These are phyloP conservation scores for Penicillium crustosum DNA, from an alignment of 2,329 filamentous ascomycete species.

Conservation along the genomic window DNA sequence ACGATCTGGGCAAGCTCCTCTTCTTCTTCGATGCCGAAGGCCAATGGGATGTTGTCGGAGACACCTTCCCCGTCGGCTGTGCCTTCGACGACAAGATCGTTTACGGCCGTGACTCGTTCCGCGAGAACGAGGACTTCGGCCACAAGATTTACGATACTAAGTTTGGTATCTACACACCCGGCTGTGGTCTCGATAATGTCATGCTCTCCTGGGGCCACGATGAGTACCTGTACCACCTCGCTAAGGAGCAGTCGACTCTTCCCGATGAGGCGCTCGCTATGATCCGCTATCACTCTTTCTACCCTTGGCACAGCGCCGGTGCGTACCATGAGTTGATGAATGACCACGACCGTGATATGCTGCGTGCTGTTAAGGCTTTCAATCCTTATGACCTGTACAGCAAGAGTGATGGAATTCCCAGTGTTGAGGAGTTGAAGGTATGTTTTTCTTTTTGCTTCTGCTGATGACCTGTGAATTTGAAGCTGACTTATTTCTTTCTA, in stretches of 20 bases:
- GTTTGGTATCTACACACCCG: slow-evolving; percentile 74
- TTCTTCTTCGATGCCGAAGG: slow-evolving; percentile 69
- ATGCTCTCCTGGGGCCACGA: slow-evolving; percentile 80
- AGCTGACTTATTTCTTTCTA: not conserved
- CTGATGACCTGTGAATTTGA: not conserved
- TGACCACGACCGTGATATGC: slow-evolving; percentile 74
- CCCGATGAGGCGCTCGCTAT: slow-evolving; percentile 83
- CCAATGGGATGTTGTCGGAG: slow-evolving; percentile 89
- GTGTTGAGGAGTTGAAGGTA: slow-evolving; percentile 69
- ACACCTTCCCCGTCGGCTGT: slow-evolving; percentile 50
- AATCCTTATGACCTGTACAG: slow-evolving; percentile 92
- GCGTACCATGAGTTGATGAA: slow-evolving; percentile 83
- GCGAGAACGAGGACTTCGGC: slow-evolving; percentile 69
- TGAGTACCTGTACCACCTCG: slow-evolving; percentile 67
- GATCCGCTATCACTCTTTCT: slow-evolving; percentile 92
- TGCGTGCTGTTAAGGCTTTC: slow-evolving; percentile 79
- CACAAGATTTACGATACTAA: slow-evolving; percentile 73
- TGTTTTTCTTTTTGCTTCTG: not conserved
- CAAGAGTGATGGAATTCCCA: slow-evolving; percentile 81
- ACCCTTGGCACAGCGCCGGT: slow-evolving; percentile 82
- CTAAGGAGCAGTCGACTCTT: slow-evolving; percentile 76
- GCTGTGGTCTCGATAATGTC: slow-evolving; percentile 80
- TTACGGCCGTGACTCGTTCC: slow-evolving; percentile 72
- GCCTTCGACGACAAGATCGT: slow-evolving; percentile 69
- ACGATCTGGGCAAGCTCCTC: slow-evolving; percentile 49